Base-by-base conservation (phyloP, 2,329 filamentous ascomycete species). In the Amauroascus niger region DNA sequence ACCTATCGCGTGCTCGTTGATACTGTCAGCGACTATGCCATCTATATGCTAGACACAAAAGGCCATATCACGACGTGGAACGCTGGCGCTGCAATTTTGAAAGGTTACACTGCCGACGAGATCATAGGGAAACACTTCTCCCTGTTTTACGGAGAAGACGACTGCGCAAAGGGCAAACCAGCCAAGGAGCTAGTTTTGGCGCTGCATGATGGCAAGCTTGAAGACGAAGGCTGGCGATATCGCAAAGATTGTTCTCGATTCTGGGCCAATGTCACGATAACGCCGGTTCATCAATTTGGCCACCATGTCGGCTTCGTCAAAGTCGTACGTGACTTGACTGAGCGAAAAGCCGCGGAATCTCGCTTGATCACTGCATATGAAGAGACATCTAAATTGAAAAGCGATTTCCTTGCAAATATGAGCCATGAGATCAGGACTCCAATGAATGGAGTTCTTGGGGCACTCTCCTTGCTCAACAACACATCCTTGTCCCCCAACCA, bases 361-460 rank as follows among this genome's bases (percentile, higher is more conserved):
- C 74, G 74, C 2, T 65, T 81, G 16, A 78, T 81, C 41, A 66
- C 74, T 9, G 79, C 78, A 1, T 81, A 78, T 58, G 79, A 83
- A 60, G 79, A 83, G 64, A 76, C 79, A n/a, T 76, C 78, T n/a
- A 78, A 77, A 58, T 65, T 83, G 55, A 83, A 83, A 63, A 79
- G 75, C 3, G 78, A 81, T 28, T 83, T 83, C 57, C 64, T 82
- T 24, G 79, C 78, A 49, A 81, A 83, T 61, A 83, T 83, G 76
- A 78, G 74, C 47, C 81, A 84, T 60, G 80, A 83, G 63, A 80
- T 83, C 53, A 74, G 80, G 40, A 84, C 80, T 0, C 81, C 81
- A 0, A 82, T 84, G 75, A 79, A 83, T 59, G 80, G 79, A 33
- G 78, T 83, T 72, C 69, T 81, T 20, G 74, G 79, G 14, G 80